Conservation (phyloP, 768 basidiomycete genomes). For the Lactarius sanguifluus region DNA sequence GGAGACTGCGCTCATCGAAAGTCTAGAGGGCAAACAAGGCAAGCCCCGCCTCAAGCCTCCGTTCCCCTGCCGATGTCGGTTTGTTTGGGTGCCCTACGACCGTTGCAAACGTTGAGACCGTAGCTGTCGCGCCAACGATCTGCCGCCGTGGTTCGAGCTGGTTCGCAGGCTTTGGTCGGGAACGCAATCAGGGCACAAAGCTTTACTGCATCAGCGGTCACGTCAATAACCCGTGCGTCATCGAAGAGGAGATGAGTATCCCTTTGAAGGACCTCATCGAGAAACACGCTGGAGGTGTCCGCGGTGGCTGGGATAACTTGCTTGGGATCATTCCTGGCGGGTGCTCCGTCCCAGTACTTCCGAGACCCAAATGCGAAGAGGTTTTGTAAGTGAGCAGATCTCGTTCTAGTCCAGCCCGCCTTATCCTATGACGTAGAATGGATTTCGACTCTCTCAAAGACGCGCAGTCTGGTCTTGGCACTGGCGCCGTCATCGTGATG, state of each 20-base stretch:
- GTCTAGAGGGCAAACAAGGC: constrained; percentile 96
- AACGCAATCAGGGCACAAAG: constrained; percentile 96
- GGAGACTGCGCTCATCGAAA: constrained; percentile 97
- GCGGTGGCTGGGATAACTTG: constrained; percentile 95
- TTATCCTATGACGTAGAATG: constrained; percentile 58
- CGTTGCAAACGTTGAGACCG: constrained; percentile 98
- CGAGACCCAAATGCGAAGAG: constrained; percentile 76
- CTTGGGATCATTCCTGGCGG: constrained; percentile 97
- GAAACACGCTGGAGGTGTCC: constrained; percentile 94
- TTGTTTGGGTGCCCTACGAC: constrained; percentile 97
- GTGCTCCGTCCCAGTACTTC: constrained; percentile 90
- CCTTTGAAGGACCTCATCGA: constrained; percentile 91
- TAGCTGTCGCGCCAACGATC: constrained; percentile 96
- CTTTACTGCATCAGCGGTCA: constrained; percentile 95
- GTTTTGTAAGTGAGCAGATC: constrained; percentile 67
- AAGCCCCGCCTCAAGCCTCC: constrained; percentile 98
- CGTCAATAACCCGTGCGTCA: constrained; percentile 96
- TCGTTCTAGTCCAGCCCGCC: neutral
- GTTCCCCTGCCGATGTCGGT: constrained; percentile 97
- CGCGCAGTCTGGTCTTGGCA: constrained; percentile 93
- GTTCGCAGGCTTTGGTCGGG: constrained; percentile 92
- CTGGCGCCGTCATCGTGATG: constrained; percentile 99
- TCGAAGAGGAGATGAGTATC: constrained; percentile 99
- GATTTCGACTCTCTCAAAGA: constrained; percentile 98
- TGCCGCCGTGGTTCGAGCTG: constrained; percentile 84